These are phyloP conservation scores for Monascus purpureus DNA, from an alignment of 495 filamentous ascomycete species.

Conservation along the genomic window DNA sequence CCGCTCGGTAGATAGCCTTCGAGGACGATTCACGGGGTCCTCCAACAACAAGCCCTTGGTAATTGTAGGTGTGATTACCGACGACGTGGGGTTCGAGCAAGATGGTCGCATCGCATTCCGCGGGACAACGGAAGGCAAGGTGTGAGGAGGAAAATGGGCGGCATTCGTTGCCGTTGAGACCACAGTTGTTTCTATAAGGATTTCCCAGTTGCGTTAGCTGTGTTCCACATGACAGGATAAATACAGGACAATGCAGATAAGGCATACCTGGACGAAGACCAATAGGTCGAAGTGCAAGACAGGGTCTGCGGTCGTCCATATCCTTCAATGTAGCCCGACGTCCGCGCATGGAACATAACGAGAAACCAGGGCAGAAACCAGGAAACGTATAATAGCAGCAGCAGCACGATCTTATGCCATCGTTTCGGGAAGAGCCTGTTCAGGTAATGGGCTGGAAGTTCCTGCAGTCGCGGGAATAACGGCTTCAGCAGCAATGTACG, in stretches of 20 bases:
- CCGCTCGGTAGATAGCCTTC: conserved; percentile 52
- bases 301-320: conserved; percentile 53
- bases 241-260: too few relatives aligned
- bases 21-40: conserved; percentile 39
- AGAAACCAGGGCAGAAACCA: conserved; percentile 65
- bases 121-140: conserved; percentile 67
- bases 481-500: conserved; percentile 51
- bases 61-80: conserved; percentile 56
- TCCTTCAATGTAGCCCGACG: conserved; percentile 50
- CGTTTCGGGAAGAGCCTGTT: conserved; percentile 49
- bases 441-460: conserved; percentile 49
- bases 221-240: too few relatives aligned
- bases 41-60: conserved; percentile 59
- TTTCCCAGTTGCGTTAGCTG: too few relatives aligned
- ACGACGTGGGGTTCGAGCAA: conserved; percentile 62
- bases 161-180: conserved; percentile 65
- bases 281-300: conserved; percentile 48
- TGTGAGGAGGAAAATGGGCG: conserved; percentile 61
- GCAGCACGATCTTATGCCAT: conserved; percentile 41
- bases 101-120: conserved; percentile 51
- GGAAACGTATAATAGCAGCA: conserved; percentile 46
- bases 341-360: conserved; percentile 48
- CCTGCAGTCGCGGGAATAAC: conserved; percentile 53
- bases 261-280: too few relatives aligned
- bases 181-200: conserved; percentile 54